Percentiles rank a stretch among this genome's conserved stretches.
Evolutionary conservation across 2,329 filamentous ascomycete species (phyloP).

Genomic region (Penicillium sp.): DNA sequence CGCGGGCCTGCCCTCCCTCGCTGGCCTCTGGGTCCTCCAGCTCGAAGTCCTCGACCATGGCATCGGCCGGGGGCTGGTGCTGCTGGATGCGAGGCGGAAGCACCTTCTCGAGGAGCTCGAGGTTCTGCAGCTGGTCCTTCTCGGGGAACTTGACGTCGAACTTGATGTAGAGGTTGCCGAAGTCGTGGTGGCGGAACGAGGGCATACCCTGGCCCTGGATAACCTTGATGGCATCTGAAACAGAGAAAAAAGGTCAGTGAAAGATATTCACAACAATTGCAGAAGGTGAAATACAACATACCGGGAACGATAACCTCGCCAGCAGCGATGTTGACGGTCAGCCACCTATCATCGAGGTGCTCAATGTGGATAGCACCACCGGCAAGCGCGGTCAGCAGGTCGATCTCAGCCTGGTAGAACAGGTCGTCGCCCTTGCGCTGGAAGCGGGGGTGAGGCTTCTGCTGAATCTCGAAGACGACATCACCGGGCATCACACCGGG

Average conservation of each 20-base stretch:
- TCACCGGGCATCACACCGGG: conserved; percentile 91
- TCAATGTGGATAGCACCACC: conserved; percentile 89
- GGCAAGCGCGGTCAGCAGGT: conserved; percentile 88
- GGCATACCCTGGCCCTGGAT: conserved; percentile 98
- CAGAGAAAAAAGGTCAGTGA: conserved; percentile 11
- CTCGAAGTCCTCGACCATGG: conserved; percentile 85
- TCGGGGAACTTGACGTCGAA: conserved; percentile 97
- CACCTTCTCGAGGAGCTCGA: conserved; percentile 74
- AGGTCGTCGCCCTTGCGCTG: conserved; percentile 94
- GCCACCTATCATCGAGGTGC: conserved; percentile 95
- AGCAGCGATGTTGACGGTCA: conserved; percentile 85
- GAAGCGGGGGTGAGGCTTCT: conserved; percentile 96
- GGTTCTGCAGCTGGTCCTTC: conserved; percentile 63
- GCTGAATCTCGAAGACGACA: conserved; percentile 97
- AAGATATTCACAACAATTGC: not conserved
- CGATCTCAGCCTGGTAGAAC: conserved; percentile 91
- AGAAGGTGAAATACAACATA: conserved; percentile 47
- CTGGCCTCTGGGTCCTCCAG: conserved; percentile 77
- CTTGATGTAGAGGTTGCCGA: conserved; percentile 93
- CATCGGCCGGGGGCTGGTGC: conserved; percentile 67
- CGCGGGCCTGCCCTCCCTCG: conserved; percentile 59
- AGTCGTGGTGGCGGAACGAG: conserved; percentile 88
- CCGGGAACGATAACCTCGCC: conserved; percentile 92
- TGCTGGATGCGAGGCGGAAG: conserved; percentile 69
- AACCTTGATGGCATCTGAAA: conserved; percentile 78